Conservation (phyloP, 306 rosid genomes). For the Acacia melanoxylon region DNA sequence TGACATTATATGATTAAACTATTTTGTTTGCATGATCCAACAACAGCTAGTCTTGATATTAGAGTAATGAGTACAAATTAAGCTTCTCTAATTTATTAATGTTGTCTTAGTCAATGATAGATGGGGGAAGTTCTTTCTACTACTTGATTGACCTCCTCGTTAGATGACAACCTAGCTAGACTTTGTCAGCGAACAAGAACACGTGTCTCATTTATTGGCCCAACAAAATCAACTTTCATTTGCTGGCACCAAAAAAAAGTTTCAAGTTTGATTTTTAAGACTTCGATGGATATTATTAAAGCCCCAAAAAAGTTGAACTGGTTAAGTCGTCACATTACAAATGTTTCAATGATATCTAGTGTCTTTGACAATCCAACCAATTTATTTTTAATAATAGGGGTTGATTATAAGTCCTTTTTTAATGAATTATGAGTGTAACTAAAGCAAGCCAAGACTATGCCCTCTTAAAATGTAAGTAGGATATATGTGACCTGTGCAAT, state of each 20-base stretch:
- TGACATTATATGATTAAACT: background rate
- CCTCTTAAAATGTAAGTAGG: background rate
- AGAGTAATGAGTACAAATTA: constrained; percentile 7
- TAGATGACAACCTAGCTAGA: background rate
- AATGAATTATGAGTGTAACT: background rate
- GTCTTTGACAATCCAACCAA: constrained; percentile 33
- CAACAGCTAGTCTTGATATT: background rate
- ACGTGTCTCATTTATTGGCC: background rate
- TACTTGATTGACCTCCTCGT: constrained; percentile 2
- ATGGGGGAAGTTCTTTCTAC: too few species aligned
- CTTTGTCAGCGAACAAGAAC: background rate
- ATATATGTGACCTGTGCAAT: background rate
- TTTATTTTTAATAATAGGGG: background rate
- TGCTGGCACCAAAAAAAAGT: background rate
- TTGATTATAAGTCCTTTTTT: background rate
- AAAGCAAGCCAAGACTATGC: background rate
- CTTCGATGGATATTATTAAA: background rate
- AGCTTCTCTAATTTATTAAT: background rate
- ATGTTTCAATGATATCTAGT: background rate
- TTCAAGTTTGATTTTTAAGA: background rate
- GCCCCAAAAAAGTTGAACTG: constrained; percentile 15
- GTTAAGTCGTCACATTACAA: constrained; percentile 27
- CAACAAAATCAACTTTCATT: background rate
- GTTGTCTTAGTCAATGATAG: background rate
- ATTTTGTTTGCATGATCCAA: background rate